Base-by-base conservation (phyloP, 2,329 filamentous ascomycete species). In the Ceratocystis harringtonii region DNA sequence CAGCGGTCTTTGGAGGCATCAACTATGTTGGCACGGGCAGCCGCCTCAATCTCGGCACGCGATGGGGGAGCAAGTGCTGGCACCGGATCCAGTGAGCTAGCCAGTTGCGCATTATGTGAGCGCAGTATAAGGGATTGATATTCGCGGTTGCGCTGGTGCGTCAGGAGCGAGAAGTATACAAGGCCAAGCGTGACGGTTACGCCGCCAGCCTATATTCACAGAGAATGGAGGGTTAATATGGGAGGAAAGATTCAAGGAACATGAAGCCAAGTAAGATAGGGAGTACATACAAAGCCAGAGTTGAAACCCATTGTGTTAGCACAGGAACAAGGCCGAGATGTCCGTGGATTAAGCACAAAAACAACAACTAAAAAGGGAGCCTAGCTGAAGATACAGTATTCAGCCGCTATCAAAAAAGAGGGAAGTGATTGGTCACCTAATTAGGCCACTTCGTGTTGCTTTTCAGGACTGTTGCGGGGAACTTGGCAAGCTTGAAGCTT, bases 1-100 rank as follows among this genome's bases (percentile, higher is more conserved):
- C 89, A 92, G 68, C 83, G 79, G 71, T 89, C 86, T 77, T 92
- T 92, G 70, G 86, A 79, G 44, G 83, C 78, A 72, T 91, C 87
- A 64, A 84, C 72, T 62, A 88, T 76, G 61, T 79, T 79, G 32
- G 80, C 78, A 68, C 81, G 78, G 70, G 82, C 77, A 63, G 80
- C 75, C 45, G 78, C 76, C 60, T 79, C 78, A 48, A 78, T 73
- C 71, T 83, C 79, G 55, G 79, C 76, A 57, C 81, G 76, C 8
- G 79, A 79, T 10, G 79, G 80, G 1, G 78, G 78, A 10, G 79
- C 77, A 7, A 76, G 76, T 8, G 77, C 75, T 25, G 76, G 76
- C 67, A 77, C 73, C 43, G 80, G 77, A 69, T 81, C 77, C 72
- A 81, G 71, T 69, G 86, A 75, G 66, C 75, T 73, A 64, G 80